Evolutionary conservation across 805 yeast genomes (phyloP).

Genomic region (Sugiyamaella marilandica): DNA sequence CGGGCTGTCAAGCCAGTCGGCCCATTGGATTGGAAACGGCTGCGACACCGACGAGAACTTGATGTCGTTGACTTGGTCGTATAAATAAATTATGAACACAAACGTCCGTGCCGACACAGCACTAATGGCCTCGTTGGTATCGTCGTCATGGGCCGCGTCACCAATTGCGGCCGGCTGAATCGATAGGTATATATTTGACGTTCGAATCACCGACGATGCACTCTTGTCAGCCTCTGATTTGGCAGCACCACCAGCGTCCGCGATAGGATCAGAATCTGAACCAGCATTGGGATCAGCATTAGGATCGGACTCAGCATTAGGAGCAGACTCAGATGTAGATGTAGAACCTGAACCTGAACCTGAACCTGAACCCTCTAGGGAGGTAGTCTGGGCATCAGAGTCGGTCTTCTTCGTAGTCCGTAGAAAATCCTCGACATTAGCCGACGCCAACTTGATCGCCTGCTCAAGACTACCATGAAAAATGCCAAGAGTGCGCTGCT

Average conservation of each 20-base stretch:
- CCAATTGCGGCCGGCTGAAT: constrained; percentile 51
- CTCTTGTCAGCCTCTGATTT: constrained; percentile 12
- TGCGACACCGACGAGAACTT: constrained; percentile 76
- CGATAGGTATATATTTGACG: constrained; percentile 64
- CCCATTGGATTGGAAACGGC: constrained; percentile 87
- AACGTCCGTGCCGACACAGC: constrained; percentile 47
- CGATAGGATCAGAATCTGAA: constrained; percentile 8
- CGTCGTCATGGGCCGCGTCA: not conserved
- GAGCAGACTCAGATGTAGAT: not conserved
- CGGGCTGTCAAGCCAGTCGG: constrained; percentile 71
- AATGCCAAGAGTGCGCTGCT: constrained; percentile 52
- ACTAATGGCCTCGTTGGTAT: constrained; percentile 21
- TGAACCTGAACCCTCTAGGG: not conserved
- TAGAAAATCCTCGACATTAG: constrained; percentile 76
- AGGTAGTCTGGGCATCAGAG: not conserved
- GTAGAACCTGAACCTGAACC: not conserved
- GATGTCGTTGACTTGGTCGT: constrained; percentile 75
- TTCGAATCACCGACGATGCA: constrained; percentile 23
- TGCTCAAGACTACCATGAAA: constrained; percentile 74
- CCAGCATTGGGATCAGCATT: constrained; percentile 15
- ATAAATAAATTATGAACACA: constrained; percentile 67
- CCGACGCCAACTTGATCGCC: constrained; percentile 83
- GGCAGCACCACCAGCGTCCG: constrained; percentile 20
- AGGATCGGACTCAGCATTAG: constrained; percentile 3
- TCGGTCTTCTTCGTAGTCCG: constrained; percentile 20